Conservation (phyloP, 805 yeast genomes). For the Lachancea thermotolerans region DNA sequence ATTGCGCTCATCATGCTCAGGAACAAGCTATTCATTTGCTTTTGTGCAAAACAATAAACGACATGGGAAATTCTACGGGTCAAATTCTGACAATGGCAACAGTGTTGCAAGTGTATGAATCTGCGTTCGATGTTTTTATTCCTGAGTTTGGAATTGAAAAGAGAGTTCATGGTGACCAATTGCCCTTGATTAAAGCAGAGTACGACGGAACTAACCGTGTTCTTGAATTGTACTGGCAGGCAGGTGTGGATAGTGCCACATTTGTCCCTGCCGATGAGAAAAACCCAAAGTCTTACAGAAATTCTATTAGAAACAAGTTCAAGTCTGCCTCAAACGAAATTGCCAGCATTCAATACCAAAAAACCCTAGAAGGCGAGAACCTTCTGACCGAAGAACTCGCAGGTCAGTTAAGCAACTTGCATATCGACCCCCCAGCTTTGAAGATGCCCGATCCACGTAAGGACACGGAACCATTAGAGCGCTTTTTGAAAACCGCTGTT, state of each 20-base stretch:
- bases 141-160: constrained; percentile 95
- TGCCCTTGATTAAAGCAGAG: constrained; percentile 88
- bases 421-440: constrained; percentile 43
- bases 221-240: constrained; percentile 87
- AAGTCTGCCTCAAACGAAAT: constrained; percentile 67
- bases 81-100: constrained; percentile 80
- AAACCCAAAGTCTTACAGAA: constrained; percentile 66
- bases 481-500: constrained; percentile 50
- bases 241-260: constrained; percentile 86
- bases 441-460: constrained; percentile 21
- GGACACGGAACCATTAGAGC: constrained; percentile 38
- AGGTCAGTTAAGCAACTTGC: constrained; percentile 43
- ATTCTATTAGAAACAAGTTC: constrained; percentile 70
- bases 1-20: constrained; percentile 88
- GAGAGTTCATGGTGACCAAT: constrained; percentile 94
- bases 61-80: constrained; percentile 63
- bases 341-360: constrained; percentile 42
- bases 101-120: constrained; percentile 88
- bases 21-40: constrained; percentile 88
- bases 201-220: constrained; percentile 62
- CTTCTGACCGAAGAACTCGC: constrained; percentile 37
- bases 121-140: constrained; percentile 86
- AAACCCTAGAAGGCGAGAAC: constrained; percentile 18
- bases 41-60: constrained; percentile 76
- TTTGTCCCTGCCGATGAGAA: constrained; percentile 87